Conservation (phyloP, 148 eudicot species). For the Rhododendron mucronatum region DNA sequence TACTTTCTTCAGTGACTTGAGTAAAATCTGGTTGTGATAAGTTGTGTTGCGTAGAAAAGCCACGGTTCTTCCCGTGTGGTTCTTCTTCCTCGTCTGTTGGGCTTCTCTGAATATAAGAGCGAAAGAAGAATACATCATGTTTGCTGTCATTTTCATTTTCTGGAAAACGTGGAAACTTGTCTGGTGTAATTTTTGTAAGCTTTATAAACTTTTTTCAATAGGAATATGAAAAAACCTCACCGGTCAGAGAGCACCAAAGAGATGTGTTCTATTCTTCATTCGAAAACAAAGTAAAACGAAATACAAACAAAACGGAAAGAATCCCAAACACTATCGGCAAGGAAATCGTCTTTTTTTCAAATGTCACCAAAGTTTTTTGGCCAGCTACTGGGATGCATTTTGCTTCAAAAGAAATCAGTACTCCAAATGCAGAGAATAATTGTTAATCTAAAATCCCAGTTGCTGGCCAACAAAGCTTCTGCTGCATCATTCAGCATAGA, state of each 20-base stretch:
- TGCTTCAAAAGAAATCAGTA: not conserved
- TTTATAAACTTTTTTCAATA: not conserved
- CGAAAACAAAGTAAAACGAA: not conserved
- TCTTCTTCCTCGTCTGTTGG: slow-evolving; percentile 56
- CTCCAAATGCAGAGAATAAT: not conserved
- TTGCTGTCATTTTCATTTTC: not conserved
- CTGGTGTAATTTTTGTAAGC: not conserved
- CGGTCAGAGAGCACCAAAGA: not conserved
- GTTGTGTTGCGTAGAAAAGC: slow-evolving; percentile 6
- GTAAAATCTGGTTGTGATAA: slow-evolving; percentile 15
- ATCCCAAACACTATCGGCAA: not conserved
- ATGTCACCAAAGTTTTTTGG: not conserved
- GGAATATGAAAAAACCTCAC: not conserved
- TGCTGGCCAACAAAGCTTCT: not conserved
- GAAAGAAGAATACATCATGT: not conserved
- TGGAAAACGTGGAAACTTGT: not conserved
- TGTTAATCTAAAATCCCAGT: not conserved
- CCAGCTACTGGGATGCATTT: not conserved
- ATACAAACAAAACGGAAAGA: not conserved
- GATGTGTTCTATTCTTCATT: not conserved
- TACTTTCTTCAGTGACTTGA: slow-evolving; percentile 12
- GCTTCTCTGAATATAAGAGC: slow-evolving; percentile 39
- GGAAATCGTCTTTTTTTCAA: not conserved
- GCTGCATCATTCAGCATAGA: not conserved
- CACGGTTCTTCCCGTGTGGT: slow-evolving; percentile 5